Percentiles rank a stretch among this genome's conserved stretches.
phyloP scores from a whole-genome alignment of 1,284 basidiomycete species.

The Ceratobasidium sp. region DNA sequence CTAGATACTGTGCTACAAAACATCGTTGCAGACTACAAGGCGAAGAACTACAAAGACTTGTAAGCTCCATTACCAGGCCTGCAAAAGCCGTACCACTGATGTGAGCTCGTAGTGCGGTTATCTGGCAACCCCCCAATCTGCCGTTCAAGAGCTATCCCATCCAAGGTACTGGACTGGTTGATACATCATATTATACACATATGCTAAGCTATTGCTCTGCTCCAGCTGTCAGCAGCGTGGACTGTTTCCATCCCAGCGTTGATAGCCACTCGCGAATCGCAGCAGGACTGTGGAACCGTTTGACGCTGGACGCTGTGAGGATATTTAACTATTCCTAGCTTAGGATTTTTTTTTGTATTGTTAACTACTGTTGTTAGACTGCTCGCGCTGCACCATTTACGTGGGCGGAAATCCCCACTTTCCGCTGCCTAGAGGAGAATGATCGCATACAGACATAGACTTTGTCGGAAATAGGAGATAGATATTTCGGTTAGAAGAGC shows the following conservation, averaged over 20 bases:
- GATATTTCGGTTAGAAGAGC: too few relatives aligned
- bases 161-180: not conserved
- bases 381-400: conserved; percentile 9
- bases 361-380: not conserved
- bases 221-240: conserved; percentile 47
- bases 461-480: not conserved
- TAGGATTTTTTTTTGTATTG: not conserved
- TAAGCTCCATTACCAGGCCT: conserved; percentile 42
- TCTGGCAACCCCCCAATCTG: conserved; percentile 20
- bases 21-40: conserved; percentile 47
- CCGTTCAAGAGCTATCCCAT: conserved; percentile 22
- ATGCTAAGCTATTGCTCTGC: not conserved
- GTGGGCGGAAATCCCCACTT: conserved; percentile 13
- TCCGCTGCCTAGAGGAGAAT: conserved; percentile 14
- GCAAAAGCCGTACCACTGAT: not conserved
- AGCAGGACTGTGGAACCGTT: conserved; percentile 46
- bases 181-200: not conserved
- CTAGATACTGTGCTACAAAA: conserved; percentile 47
- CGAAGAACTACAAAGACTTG: conserved; percentile 46
- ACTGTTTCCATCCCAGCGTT: conserved; percentile 52
- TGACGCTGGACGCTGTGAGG: not conserved
- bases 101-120: not conserved
- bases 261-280: conserved; percentile 50
- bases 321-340: not conserved
- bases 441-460: conserved; percentile 5